phyloP scores from a whole-genome alignment of 768 basidiomycete species.

The Floccularia luteovirens region DNA sequence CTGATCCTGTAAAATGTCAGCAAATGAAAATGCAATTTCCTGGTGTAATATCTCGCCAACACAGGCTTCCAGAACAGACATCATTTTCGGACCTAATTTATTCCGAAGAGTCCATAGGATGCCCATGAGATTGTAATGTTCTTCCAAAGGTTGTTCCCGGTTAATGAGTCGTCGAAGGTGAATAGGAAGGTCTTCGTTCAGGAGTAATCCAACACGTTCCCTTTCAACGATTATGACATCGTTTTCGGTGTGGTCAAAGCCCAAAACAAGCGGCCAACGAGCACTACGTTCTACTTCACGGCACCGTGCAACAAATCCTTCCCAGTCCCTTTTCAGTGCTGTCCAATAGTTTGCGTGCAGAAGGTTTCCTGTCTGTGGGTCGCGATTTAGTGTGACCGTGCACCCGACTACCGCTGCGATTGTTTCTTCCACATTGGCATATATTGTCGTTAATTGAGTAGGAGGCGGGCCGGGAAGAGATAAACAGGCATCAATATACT shows the following conservation, averaged over 20 bases:
- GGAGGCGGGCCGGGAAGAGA: constrained; percentile 53
- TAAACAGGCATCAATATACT: constrained; percentile 70
- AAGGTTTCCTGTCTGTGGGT: constrained; percentile 72
- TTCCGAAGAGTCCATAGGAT: constrained; percentile 56
- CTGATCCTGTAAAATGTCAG: constrained; percentile 68
- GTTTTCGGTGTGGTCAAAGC: constrained; percentile 30
- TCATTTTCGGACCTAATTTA: constrained; percentile 50
- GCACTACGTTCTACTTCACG: constrained; percentile 85
- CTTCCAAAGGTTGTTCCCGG: constrained; percentile 34
- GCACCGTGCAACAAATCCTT: constrained; percentile 88
- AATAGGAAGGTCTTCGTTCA: constrained; percentile 62
- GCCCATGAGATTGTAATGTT: constrained; percentile 49
- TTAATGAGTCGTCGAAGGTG: constrained; percentile 43
- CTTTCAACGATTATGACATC: constrained; percentile 65
- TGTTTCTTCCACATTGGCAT: constrained; percentile 63
- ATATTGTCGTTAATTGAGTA: constrained; percentile 51
- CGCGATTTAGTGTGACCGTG: constrained; percentile 65
- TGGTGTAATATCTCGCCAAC: constrained; percentile 63
- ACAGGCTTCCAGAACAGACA: constrained; percentile 50
- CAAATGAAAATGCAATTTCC: constrained; percentile 71
- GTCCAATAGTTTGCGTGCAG: constrained; percentile 78
- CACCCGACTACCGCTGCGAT: constrained; percentile 84
- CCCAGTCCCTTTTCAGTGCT: constrained; percentile 88
- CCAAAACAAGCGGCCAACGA: constrained; percentile 71
- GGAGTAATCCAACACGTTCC: constrained; percentile 63